Base-by-base conservation (phyloP, 176 grass and related monocot genomes). In the Saccharum officinarum region DNA sequence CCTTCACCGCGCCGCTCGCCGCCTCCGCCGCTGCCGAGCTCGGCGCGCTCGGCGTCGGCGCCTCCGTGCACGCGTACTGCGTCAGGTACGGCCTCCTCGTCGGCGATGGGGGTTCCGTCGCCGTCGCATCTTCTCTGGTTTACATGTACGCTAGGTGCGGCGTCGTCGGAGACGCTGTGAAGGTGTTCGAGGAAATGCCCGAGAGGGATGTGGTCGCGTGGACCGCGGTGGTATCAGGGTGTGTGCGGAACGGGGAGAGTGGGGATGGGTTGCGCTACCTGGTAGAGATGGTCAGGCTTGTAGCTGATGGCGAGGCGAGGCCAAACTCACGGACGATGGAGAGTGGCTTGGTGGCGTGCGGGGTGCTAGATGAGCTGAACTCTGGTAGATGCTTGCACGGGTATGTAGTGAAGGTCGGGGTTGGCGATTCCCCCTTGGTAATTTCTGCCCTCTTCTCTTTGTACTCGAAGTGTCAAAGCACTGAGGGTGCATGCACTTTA, bases 161-260 rank as follows among this genome's bases (percentile, higher is more conserved):
- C 46, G 14, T 64, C 22, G 16, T 94, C 18, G 25, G 1, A 1
- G 66, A 90, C 40, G 94, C 89, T 5, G 45, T 60, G 33, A 91
- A 65, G 80, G 2, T 97, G 84, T 97, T 97, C 13, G 89, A 94
- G 57, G 87, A 97, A 90, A 97, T 97, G 81, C 69, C 79, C 1
- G 52, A 78, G n/a, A 89, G 76, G 72, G 94, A 97, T 81, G 91
- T 94, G 20, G 81, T 97, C 44, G 65, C 87, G 7, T 97, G 91
- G 94, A 94, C 94, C 4, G 84, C 91, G 3, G 79, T 97, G 72
- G 39, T 97, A 57, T 86, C 85, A 17, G 94, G 94, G 10, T 97
- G 82, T 46, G 87, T 97, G 73, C 62, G 87, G 49, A 97, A 97
- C 11, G 89, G 87, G 36, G 64, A 84, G 31, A 41, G 46, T 23